Evolutionary conservation across 2,329 filamentous ascomycete species (phyloP).

Genomic region (Coleophoma cylindrospora): DNA sequence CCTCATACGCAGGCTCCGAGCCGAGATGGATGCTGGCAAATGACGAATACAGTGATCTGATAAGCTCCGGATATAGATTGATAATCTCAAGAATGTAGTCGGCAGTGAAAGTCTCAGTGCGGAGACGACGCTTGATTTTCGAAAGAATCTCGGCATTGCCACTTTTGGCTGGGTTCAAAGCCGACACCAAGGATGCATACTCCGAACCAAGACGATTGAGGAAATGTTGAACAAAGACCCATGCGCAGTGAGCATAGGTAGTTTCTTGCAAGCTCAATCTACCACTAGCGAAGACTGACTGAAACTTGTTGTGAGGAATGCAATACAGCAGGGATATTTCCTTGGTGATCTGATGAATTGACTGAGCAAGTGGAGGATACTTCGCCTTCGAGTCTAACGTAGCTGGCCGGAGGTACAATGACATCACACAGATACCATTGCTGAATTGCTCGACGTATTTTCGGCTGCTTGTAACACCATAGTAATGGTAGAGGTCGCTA

Average conservation of each 20-base stretch:
- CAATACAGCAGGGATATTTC: conserved; percentile 97
- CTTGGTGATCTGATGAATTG: conserved; percentile 95
- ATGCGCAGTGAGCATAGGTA: conserved; percentile 94
- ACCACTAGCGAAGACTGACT: conserved; percentile 79
- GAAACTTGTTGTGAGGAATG: conserved; percentile 95
- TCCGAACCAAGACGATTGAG: conserved; percentile 90
- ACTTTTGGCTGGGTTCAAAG: conserved; percentile 77
- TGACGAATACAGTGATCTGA: conserved; percentile 82
- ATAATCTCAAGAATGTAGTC: conserved; percentile 99
- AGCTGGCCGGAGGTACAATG: conserved; percentile 81
- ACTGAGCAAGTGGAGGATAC: conserved; percentile 81
- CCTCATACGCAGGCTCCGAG: conserved; percentile 44
- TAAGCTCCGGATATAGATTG: conserved; percentile 78
- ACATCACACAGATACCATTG: conserved; percentile 96
- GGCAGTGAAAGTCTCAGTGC: conserved; percentile 94
- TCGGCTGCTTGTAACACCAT: conserved; percentile 86
- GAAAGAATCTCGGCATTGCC: conserved; percentile 77
- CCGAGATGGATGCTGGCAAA: conserved; percentile 83
- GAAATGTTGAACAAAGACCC: conserved; percentile 98
- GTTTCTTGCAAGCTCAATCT: conserved; percentile 91
- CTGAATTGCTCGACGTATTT: conserved; percentile 99
- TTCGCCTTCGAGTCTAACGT: conserved; percentile 47
- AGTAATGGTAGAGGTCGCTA: conserved; percentile 97
- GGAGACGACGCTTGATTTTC: conserved; percentile 91
- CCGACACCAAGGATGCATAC: conserved; percentile 79